phyloP scores from a whole-genome alignment of 2,329 filamentous ascomycete genomes.

The Hirsutella thompsonii region DNA sequence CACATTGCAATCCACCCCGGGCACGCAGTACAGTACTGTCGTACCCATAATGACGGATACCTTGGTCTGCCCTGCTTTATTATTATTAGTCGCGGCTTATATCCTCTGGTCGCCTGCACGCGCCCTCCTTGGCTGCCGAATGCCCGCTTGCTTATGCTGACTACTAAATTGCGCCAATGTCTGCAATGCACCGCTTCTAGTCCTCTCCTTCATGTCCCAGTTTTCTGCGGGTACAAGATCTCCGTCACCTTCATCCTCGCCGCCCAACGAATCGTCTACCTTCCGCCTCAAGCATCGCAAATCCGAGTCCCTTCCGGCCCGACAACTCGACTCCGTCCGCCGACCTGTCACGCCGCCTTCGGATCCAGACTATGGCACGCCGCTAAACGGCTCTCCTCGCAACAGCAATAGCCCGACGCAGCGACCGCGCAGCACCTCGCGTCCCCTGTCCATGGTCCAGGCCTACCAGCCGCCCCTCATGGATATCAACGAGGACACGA shows the following conservation, averaged over 20 bases:
- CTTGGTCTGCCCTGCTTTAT: background rate
- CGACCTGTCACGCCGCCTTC: slow-evolving; percentile 26
- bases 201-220: slow-evolving; percentile 80
- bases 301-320: slow-evolving; percentile 19
- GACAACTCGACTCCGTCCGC: slow-evolving; percentile 12
- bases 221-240: slow-evolving; percentile 44
- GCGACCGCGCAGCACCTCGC: slow-evolving; percentile 39
- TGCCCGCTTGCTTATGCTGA: background rate
- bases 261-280: slow-evolving; percentile 22
- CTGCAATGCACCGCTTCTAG: slow-evolving; percentile 27
- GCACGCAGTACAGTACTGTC: too few relatives aligned
- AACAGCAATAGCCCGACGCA: slow-evolving; percentile 23
- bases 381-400: slow-evolving; percentile 28
- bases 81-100: background rate
- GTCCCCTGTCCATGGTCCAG: slow-evolving; percentile 77
- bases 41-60: background rate
- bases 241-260: slow-evolving; percentile 31
- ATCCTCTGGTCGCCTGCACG: background rate
- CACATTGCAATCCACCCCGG: too few relatives aligned
- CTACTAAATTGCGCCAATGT: slow-evolving; percentile 1
- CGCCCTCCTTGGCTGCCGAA: slow-evolving; percentile 1
- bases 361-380: slow-evolving; percentile 27
- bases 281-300: slow-evolving; percentile 14
- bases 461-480: slow-evolving; percentile 76
- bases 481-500: slow-evolving; percentile 72